Evolutionary conservation across 2,329 filamentous ascomycete genomes (phyloP).

Genomic region (Gnomoniopsis smithogilvyi): DNA sequence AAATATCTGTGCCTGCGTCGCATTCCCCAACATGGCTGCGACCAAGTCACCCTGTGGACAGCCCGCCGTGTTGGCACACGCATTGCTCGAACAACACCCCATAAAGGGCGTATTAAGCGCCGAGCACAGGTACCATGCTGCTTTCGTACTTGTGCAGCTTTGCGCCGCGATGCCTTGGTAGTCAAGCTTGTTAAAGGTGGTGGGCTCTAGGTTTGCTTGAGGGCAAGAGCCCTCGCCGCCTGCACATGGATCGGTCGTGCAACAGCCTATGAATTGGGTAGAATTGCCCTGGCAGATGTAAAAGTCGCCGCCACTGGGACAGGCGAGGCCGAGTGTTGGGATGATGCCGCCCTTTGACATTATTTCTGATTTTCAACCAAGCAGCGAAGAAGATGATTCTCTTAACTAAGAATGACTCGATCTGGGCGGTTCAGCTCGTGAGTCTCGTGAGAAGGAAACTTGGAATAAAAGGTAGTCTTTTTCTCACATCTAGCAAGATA

Average conservation of each 20-base stretch:
- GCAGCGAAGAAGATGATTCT: neutral
- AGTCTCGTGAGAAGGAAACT: neutral
- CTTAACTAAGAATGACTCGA: too few species aligned
- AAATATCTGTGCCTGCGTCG: slow-evolving; percentile 17
- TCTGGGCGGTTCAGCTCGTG: neutral
- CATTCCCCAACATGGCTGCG: slow-evolving; percentile 22
- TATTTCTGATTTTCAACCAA: neutral
- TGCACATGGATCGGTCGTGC: slow-evolving; percentile 32
- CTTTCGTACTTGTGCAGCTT: slow-evolving; percentile 25
- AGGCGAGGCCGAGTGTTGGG: slow-evolving; percentile 20
- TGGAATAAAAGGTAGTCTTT: neutral
- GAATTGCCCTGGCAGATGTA: slow-evolving; percentile 32
- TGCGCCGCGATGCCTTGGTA: slow-evolving; percentile 29
- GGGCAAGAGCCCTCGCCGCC: slow-evolving; percentile 31
- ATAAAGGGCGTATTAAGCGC: slow-evolving; percentile 30
- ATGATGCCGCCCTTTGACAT: neutral
- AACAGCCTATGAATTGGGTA: slow-evolving; percentile 38
- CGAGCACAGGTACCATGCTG: slow-evolving; percentile 33
- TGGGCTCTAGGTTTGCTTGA: slow-evolving; percentile 22
- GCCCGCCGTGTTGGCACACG: slow-evolving; percentile 24
- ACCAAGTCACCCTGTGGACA: slow-evolving; percentile 25
- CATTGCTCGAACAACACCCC: slow-evolving; percentile 35
- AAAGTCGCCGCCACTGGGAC: slow-evolving; percentile 29
- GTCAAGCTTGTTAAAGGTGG: slow-evolving; percentile 26
- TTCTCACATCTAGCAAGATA: neutral